Evolutionary conservation across 108 stramenopile species (phyloP), one percentile per base, ranked within the genome.

Genomic region (Pseudonitzschia multistriata): DNA sequence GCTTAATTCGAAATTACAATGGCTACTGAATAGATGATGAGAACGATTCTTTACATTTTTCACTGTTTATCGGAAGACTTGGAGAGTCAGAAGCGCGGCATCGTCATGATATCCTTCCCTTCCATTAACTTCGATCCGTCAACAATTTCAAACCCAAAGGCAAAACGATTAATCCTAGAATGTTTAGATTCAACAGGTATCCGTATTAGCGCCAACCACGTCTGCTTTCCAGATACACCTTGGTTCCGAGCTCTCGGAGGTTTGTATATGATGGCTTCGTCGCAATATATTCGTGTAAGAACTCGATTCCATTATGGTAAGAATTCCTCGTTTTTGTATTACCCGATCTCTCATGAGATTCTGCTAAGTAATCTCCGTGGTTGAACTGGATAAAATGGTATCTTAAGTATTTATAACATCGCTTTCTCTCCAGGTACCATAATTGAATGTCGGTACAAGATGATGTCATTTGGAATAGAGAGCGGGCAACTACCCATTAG

Each of bases 1-100:
- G 27, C 22, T 17, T 19, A 48, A 48, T 5, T 55, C 22, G 4
- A 14, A 5, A 28, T 55, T 25, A 8, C 29, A 13, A 22, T 19
- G 52, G 13, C 33, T 1, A 35, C 33, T 59, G 11, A 35, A 5
- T 59, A 59, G 57, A 59, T 59, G 57, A 59, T 59, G 57, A 59
- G 35, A 24, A 35, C 6, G 15, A 4, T 59, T 35, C 28, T 59
- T 14, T 59, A 59, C 34, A 35, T 59, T 3, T 59, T 37, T 10
- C 31, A 59, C n/a, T 33, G 31, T 8, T 36, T 59, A 59, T 25
- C 50, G 2, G 35, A 63, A n/a, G 74, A 75, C 33, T 28, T 40
- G 19, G 61, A 63, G 35, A 68, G 54, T 11, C 68, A 63, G 37
- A 75, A 63, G 60, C 60, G n/a, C 28, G 74, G 74, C 5, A 37